Conservation (phyloP, 2,329 filamentous ascomycete genomes). For the Botryotinia globosa region DNA sequence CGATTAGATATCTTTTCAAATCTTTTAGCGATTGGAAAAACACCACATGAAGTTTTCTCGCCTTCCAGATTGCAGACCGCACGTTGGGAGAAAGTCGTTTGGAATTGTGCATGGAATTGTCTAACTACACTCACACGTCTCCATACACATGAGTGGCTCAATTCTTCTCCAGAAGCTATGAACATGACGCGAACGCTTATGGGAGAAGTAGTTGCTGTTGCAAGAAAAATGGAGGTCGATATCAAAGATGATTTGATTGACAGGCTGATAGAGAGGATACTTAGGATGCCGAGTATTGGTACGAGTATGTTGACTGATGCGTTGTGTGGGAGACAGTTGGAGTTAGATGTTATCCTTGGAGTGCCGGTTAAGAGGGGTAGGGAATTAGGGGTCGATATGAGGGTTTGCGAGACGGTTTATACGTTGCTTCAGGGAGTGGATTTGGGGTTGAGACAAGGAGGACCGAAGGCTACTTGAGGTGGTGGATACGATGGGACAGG, state of each 20-base stretch:
- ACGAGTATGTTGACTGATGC: slow-evolving; percentile 59
- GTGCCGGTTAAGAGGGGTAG: slow-evolving; percentile 55
- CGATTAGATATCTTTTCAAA: slow-evolving; percentile 44
- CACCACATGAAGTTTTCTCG: slow-evolving; percentile 42
- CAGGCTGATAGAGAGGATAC: slow-evolving; percentile 48
- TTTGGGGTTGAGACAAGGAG: slow-evolving; percentile 12
- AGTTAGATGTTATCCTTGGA: slow-evolving; percentile 60
- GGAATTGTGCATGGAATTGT: slow-evolving; percentile 61
- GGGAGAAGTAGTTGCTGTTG: slow-evolving; percentile 53
- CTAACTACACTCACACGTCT: slow-evolving; percentile 54
- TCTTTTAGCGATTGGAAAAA: slow-evolving; percentile 44
- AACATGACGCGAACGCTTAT: slow-evolving; percentile 50
- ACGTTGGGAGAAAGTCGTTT: slow-evolving; percentile 58
- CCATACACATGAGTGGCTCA: slow-evolving; percentile 52
- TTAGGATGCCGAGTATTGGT: slow-evolving; percentile 44
- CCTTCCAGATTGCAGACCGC: slow-evolving; percentile 53
- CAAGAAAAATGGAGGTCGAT: slow-evolving; percentile 49
- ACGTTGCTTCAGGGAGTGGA: slow-evolving; percentile 36
- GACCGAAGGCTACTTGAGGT: neutral
- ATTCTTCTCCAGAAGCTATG: slow-evolving; percentile 47
- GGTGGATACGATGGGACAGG: accelerated
- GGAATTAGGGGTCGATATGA: slow-evolving; percentile 53
- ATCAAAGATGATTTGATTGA: slow-evolving; percentile 48
- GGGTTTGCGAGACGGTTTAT: slow-evolving; percentile 46
- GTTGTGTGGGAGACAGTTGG: slow-evolving; percentile 54